phyloP scores from a whole-genome alignment of 164 flowering plant species.

The Santalum album region DNA sequence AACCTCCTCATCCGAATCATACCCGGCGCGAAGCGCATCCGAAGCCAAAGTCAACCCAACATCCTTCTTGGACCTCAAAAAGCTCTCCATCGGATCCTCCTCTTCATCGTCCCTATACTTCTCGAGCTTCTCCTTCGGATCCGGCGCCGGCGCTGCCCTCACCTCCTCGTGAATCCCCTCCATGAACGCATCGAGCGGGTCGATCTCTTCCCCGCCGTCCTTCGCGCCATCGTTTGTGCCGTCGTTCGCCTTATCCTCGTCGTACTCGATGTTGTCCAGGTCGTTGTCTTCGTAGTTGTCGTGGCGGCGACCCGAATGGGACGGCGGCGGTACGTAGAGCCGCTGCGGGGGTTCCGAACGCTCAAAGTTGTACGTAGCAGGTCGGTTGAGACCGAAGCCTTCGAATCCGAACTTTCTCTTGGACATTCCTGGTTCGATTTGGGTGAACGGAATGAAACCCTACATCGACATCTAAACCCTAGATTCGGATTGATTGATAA shows the following conservation, averaged over 20 bases:
- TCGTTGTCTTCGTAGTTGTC: constrained; percentile 67
- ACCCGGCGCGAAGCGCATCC: constrained; percentile 86
- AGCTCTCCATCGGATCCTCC: constrained; percentile 92
- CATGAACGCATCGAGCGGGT: constrained; percentile 97
- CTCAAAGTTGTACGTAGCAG: constrained; percentile 79
- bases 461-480: neutral
- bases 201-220: constrained; percentile 45
- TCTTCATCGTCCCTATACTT: constrained; percentile 71
- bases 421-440: constrained; percentile 36
- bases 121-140: constrained; percentile 51
- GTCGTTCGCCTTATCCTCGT: constrained; percentile 23
- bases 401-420: constrained; percentile 95
- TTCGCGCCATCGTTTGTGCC: neutral
- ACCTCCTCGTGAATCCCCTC: constrained; percentile 89
- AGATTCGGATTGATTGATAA: too few species aligned
- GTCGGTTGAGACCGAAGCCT: constrained; percentile 87
- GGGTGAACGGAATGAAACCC: neutral
- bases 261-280: constrained; percentile 83
- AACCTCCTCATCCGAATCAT: constrained; percentile 95
- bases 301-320: constrained; percentile 40
- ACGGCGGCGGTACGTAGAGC: constrained; percentile 76
- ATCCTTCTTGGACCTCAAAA: constrained; percentile 86
- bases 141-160: constrained; percentile 49
- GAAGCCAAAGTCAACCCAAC: constrained; percentile 78
- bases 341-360: constrained; percentile 73